Evolutionary conservation across 169 alveolate genomes (phyloP).

Genomic region (Eimeria falciformis): DNA sequence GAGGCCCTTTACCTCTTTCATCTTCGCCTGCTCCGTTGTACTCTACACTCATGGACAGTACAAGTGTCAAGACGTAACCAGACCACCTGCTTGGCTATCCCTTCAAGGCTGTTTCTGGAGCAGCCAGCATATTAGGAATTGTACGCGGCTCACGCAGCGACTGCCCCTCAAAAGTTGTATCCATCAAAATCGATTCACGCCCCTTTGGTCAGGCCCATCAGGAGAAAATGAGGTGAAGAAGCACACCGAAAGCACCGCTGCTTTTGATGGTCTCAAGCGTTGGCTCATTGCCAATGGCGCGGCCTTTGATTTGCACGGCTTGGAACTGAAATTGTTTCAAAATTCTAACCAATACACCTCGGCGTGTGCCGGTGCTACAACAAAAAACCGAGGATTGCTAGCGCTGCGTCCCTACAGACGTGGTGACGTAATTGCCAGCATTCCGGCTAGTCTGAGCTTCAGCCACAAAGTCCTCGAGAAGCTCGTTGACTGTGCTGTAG

Average conservation of each 20-base stretch:
- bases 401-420: neutral
- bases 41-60: neutral
- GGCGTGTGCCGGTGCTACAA: neutral
- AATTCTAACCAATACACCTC: neutral
- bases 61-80: neutral
- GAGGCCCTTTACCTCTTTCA: neutral
- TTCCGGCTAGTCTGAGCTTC: neutral
- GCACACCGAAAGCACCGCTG: neutral
- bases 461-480: neutral
- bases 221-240: neutral
- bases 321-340: neutral
- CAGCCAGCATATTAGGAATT: neutral
- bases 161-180: too few relatives aligned
- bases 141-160: neutral
- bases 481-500: neutral
- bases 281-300: slow-evolving; percentile 20
- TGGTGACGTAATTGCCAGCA: neutral
- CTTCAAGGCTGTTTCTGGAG: neutral
- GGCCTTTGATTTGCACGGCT: neutral
- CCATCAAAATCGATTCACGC: too few relatives aligned
- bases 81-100: neutral
- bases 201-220: too few relatives aligned
- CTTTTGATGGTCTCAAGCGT: neutral
- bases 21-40: neutral
- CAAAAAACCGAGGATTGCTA: neutral